Evolutionary conservation across 768 basidiomycete species (phyloP).

Genomic region (Amanita pallidorosea): DNA sequence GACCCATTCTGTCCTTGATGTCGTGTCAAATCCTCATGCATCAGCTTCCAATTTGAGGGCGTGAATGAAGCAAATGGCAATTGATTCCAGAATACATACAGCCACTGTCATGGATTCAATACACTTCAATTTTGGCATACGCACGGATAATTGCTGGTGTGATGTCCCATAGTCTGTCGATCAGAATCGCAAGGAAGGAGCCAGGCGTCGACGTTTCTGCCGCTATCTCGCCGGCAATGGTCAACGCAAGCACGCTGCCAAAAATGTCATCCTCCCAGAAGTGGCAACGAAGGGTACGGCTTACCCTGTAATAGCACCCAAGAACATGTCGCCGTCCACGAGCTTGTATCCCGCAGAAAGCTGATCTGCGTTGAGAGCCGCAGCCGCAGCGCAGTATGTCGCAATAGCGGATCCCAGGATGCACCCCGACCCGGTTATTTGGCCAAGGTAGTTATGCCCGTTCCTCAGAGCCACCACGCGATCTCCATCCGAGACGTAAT

Average conservation of each 20-base stretch:
- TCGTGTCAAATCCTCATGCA: neutral
- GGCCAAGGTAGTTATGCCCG: conserved; percentile 60
- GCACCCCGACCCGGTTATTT: conserved; percentile 88
- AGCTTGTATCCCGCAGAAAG: conserved; percentile 27
- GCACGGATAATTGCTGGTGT: conserved; percentile 19
- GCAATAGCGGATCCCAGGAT: conserved; percentile 71
- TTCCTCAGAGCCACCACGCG: conserved; percentile 62
- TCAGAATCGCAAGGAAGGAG: conserved; percentile 53
- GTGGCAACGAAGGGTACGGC: conserved; percentile 7
- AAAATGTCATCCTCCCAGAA: neutral
- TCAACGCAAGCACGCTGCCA: conserved; percentile 44
- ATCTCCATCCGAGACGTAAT: conserved; percentile 79
- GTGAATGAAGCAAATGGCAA: neutral
- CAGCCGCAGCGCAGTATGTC: conserved; percentile 60
- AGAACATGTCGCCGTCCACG: conserved; percentile 68
- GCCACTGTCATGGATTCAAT: neutral
- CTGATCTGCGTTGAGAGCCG: conserved; percentile 21
- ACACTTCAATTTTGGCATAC: conserved; percentile 21
- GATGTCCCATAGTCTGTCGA: conserved; percentile 43
- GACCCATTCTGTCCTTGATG: neutral
- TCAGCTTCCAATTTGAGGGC: neutral
- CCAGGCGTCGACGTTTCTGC: conserved; percentile 48
- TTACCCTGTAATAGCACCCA: conserved; percentile 70
- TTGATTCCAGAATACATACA: neutral
- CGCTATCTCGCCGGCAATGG: conserved; percentile 53